These are phyloP conservation scores for Solanum pinnatisectum DNA, from an alignment of 257 asterid genomes.

Conservation along the genomic window DNA sequence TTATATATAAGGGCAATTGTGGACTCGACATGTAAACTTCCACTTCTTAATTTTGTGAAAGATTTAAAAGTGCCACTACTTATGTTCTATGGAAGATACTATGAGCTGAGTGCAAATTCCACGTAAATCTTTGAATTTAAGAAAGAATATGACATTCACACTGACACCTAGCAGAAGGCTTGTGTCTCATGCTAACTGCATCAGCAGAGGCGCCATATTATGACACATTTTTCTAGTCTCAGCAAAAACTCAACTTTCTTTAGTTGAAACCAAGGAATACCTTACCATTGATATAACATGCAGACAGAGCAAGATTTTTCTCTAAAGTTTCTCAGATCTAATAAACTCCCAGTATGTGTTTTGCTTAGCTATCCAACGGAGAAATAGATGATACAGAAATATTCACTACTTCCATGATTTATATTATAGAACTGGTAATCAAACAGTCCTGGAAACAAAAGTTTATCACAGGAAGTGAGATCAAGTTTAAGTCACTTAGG, in stretches of 20 bases:
- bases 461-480: background rate
- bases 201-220: background rate
- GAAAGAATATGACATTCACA: background rate
- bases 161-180: background rate
- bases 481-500: background rate
- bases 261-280: background rate
- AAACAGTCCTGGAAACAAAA: background rate
- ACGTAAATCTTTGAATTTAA: background rate
- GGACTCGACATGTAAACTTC: background rate
- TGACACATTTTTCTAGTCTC: background rate
- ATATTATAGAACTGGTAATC: background rate
- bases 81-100: background rate
- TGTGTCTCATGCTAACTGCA: background rate
- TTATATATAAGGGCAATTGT: background rate
- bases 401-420: background rate
- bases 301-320: background rate
- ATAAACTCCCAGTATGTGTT: background rate
- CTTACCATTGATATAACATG: background rate
- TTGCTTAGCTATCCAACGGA: background rate
- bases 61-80: background rate
- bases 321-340: background rate
- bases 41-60: background rate
- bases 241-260: background rate
- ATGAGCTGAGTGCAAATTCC: background rate
- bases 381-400: background rate